phyloP scores from a whole-genome alignment of 139 green algal species.

The Chlorella sp. region DNA sequence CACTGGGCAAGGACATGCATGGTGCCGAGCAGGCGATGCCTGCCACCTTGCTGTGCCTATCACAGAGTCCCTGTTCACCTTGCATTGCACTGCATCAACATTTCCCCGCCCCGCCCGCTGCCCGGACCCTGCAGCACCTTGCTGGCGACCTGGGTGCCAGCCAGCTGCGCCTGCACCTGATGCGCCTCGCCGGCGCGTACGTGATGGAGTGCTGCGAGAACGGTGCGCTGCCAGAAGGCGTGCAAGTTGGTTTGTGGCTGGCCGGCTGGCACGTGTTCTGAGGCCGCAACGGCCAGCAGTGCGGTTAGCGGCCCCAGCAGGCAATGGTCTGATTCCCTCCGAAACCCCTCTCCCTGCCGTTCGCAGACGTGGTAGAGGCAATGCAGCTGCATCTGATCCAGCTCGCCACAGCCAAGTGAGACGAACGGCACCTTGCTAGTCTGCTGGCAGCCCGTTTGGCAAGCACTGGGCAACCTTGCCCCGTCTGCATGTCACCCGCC shows the following conservation, averaged over 20 bases:
- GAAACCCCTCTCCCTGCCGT: background rate
- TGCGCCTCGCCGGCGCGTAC: constrained; percentile 64
- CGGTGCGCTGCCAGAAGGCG: background rate
- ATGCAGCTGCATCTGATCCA: constrained; percentile 38
- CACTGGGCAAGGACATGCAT: too few species aligned
- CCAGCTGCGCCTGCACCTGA: constrained; percentile 71
- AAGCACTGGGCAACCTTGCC: background rate
- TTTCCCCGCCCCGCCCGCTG: background rate
- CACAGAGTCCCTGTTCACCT: background rate
- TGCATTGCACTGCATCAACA: background rate
- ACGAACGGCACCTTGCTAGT: background rate
- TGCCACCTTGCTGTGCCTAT: too few species aligned
- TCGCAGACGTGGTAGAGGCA: constrained; percentile 32
- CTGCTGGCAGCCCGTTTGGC: background rate
- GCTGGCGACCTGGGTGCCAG: constrained; percentile 40
- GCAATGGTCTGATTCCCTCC: background rate
- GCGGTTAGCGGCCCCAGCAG: too few species aligned
- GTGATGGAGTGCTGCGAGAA: constrained; percentile 53
- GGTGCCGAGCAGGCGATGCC: too few species aligned
- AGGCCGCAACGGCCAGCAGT: too few species aligned
- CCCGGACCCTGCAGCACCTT: background rate
- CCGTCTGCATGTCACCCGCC: background rate
- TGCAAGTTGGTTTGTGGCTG: background rate
- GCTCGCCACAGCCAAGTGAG: constrained; percentile 23
- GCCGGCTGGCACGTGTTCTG: background rate